A percentile compares a stretch with the other conserved stretches of the same genome.
Evolutionary conservation across 1,284 basidiomycete genomes (phyloP).

Genomic region (Papiliotrema flavescens): DNA sequence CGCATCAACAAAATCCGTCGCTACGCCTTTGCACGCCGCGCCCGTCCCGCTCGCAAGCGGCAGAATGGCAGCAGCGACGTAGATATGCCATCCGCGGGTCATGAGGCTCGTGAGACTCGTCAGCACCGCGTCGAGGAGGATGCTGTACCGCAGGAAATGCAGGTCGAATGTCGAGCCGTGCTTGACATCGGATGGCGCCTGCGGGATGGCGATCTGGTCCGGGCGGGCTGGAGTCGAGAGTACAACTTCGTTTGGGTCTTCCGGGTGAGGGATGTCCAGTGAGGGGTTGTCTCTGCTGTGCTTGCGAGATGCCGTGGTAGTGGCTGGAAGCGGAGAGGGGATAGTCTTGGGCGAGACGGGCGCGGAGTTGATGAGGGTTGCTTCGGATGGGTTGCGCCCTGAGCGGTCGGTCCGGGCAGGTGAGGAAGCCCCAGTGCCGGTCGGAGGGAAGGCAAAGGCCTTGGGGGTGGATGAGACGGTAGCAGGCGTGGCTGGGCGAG

Average conservation of each 20-base stretch:
- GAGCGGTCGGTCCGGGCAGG: conserved; percentile 2
- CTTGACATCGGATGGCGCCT: conserved; percentile 12
- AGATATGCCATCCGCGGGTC: conserved; percentile 37
- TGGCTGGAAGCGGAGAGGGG: neutral
- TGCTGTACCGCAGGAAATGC: conserved; percentile 40
- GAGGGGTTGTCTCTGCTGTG: neutral
- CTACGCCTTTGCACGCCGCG: conserved; percentile 45
- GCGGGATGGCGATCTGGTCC: conserved; percentile 11
- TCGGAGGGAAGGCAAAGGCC: too few species aligned
- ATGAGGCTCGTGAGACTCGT: conserved; percentile 31
- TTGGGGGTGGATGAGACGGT: too few species aligned
- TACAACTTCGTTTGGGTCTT: conserved; percentile 15
- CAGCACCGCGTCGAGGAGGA: conserved; percentile 43
- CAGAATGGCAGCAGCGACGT: conserved; percentile 39
- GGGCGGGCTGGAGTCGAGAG: conserved; percentile 8
- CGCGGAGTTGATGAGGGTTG: neutral
- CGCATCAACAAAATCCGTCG: conserved; percentile 41
- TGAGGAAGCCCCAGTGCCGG: neutral
- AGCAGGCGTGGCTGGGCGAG: neutral
- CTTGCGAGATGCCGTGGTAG: too few species aligned
- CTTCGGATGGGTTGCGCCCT: neutral
- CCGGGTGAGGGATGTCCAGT: conserved; percentile 15
- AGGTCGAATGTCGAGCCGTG: conserved; percentile 44
- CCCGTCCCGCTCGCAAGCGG: conserved; percentile 48
- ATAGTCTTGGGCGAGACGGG: neutral